Evolutionary conservation across 805 yeast genomes (phyloP), one percentile per base, ranked within the genome.

Genomic region (Yamadazyma paraphyllophila): DNA sequence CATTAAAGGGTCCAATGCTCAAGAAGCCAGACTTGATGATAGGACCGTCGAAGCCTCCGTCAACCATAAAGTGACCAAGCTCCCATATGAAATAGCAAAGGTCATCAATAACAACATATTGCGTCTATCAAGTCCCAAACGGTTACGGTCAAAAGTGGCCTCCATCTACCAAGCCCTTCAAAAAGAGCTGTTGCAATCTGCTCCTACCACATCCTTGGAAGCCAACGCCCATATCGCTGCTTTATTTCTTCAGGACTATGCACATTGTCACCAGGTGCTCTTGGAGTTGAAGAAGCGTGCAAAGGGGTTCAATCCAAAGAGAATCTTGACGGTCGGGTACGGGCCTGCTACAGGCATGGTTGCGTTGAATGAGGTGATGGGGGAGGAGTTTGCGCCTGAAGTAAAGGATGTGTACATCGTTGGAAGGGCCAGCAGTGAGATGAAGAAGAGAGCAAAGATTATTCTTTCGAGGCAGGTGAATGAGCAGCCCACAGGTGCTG

Each of bases 321-420:
- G 78, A 4, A 78, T 94, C 0, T 69, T 94, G 41, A 95, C 88
- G 57, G 78, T 88, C 11, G 92, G 96, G 0, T 82, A 76, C 59
- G 98, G 99, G 0, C 98, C 99, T 1, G 92, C 89, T 1, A 84
- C 95, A 0, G 97, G 97, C 1, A 81, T 94, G 71, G 66, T 91
- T 12, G 98, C 96, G 0, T 69, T 90, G 43, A 88, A 91, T 58
- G 96, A 90, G 56, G 56, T 91, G 1, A 80, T 88, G 81, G 90
- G 87, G 0, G 74, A 74, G 2, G 75, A 75, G 0, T 85, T 78
- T 66, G 61, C 65, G 14, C 89, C 96, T 0, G 67, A 66, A 14
- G 67, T 69, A 11, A 88, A 88, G 55, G 89, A 88, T 33, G 82
- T 87, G 0, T 86, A 84, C 17, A 76, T 91, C 13, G 70, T 83